A percentile compares a stretch with the other conserved stretches of the same genome.
Conservation (phyloP, 73 alveolate genomes). For the Tetrahymena borealis region DNA sequence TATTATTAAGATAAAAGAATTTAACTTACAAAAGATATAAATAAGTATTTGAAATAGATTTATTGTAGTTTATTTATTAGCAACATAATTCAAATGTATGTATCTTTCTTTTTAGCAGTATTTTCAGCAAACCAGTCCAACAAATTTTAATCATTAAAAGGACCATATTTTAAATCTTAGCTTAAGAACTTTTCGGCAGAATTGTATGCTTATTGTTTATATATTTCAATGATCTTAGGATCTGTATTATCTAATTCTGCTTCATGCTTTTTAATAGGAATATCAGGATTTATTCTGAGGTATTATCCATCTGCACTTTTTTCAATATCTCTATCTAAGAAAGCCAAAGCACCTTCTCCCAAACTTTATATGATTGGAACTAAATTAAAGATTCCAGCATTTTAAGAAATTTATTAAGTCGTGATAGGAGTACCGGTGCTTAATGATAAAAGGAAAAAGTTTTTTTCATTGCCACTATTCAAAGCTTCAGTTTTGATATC, state of each 20-base stretch:
- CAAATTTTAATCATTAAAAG: not conserved
- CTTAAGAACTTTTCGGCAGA: constrained; percentile 12
- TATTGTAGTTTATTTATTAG: not conserved
- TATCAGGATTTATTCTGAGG: constrained; percentile 21
- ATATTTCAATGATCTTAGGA: constrained; percentile 11
- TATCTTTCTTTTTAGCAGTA: not conserved
- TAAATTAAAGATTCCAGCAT: constrained; percentile 17
- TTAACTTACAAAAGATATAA: not conserved
- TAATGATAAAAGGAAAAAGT: constrained; percentile 20
- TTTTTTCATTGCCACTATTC: constrained; percentile 19
- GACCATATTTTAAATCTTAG: constrained; percentile 5
- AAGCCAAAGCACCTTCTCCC: constrained; percentile 26
- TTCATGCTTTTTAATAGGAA: constrained; percentile 5
- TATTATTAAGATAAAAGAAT: too few species aligned
- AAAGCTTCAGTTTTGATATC: constrained; percentile 16
- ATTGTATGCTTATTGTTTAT: constrained; percentile 1
- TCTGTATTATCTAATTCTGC: constrained; percentile 33
- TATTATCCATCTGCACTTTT: constrained; percentile 26
- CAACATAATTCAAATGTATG: not conserved
- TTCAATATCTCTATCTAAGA: constrained; percentile 26
- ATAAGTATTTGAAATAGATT: not conserved
- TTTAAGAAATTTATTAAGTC: not conserved
- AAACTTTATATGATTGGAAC: constrained; percentile 9
- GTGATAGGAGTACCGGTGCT: constrained; percentile 20
- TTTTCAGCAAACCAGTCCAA: not conserved